A percentile compares a stretch with the other conserved stretches of the same genome.
Conservation (phyloP, 306 rosid species). For the Heteromeles arbutifolia region DNA sequence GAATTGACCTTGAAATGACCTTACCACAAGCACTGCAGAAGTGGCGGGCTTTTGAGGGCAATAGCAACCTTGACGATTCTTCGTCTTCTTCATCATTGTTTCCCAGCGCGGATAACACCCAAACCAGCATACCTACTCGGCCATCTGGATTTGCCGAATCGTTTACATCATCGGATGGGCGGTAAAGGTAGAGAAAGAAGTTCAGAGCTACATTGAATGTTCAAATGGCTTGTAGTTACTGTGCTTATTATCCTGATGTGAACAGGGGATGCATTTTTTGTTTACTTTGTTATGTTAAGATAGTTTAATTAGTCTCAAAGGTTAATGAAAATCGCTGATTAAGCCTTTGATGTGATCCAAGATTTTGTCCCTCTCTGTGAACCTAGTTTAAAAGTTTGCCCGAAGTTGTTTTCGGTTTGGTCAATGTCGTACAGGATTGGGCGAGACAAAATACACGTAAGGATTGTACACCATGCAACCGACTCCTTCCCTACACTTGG, state of each 20-base stretch:
- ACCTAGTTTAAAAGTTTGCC: not conserved
- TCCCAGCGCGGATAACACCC: conserved; percentile 34
- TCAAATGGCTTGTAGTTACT: conserved; percentile 3
- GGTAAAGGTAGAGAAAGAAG: conserved; percentile 26
- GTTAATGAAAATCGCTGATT: not conserved
- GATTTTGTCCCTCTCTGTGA: too few relatives aligned
- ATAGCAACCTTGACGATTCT: conserved; percentile 16
- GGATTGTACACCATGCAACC: too few relatives aligned
- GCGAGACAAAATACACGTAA: not conserved
- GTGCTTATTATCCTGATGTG: not conserved
- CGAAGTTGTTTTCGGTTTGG: not conserved
- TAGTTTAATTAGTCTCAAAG: not conserved
- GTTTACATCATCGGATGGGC: conserved; percentile 40
- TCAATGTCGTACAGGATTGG: not conserved
- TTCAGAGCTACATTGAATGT: not conserved
- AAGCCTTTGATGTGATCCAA: not conserved
- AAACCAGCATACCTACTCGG: conserved; percentile 48
- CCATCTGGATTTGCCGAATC: conserved; percentile 51
- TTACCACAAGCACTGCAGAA: conserved; percentile 55
- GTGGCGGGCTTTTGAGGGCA: conserved; percentile 65
- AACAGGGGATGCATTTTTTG: conserved; percentile 1
- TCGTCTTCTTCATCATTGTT: conserved; percentile 18
- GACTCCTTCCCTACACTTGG: too few relatives aligned
- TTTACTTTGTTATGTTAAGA: not conserved
- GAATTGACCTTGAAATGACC: conserved; percentile 52